phyloP scores from a whole-genome alignment of 257 asterid genomes.

The Penstemon davidsonii region DNA sequence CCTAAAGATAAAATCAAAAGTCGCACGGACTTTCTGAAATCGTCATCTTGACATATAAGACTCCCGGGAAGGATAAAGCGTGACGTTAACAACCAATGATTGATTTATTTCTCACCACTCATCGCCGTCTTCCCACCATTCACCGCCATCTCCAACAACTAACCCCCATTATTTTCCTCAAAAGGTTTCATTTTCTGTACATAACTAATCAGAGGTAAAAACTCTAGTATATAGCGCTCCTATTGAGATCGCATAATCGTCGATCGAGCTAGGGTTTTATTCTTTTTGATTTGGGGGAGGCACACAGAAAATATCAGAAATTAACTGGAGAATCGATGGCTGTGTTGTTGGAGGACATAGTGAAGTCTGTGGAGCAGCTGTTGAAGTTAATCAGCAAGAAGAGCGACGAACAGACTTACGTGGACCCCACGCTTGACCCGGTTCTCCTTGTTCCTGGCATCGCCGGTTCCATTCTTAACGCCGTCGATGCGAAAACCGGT shows the following conservation, averaged over 20 bases:
- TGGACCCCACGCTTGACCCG: constrained; percentile 87
- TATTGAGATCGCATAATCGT: background rate
- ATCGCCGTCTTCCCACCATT: too few species aligned
- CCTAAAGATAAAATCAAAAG: too few species aligned
- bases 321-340: constrained; percentile 40
- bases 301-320: background rate
- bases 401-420: constrained; percentile 44
- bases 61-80: too few species aligned
- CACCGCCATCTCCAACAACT: too few species aligned
- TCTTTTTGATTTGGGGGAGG: background rate
- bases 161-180: too few species aligned
- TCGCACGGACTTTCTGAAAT: too few species aligned
- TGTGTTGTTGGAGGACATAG: constrained; percentile 60
- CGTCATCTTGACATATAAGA: too few species aligned
- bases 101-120: too few species aligned
- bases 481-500: constrained; percentile 66
- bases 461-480: constrained; percentile 81
- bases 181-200: too few species aligned
- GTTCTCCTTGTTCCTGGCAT: constrained; percentile 85
- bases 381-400: constrained; percentile 49
- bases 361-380: constrained; percentile 66
- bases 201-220: too few species aligned
- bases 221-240: too few species aligned
- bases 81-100: too few species aligned
- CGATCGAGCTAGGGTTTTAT: background rate